phyloP scores from a whole-genome alignment of 441 rosid genomes.

The Eruca vesicaria region DNA sequence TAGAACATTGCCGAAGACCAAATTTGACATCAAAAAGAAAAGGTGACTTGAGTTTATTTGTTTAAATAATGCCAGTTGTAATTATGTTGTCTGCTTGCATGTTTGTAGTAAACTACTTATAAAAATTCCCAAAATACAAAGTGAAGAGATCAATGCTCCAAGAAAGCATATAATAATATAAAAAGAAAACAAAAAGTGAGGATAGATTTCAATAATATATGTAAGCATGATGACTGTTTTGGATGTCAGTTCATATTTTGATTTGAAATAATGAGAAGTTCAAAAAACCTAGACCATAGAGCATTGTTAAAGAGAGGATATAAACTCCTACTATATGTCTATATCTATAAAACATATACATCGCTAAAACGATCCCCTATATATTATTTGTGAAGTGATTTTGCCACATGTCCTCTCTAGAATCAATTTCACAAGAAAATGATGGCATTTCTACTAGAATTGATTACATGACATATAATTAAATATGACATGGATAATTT shows the following conservation, averaged over 20 bases:
- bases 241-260: constrained; percentile 1
- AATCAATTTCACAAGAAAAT: too few relatives aligned
- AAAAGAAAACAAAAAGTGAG: not conserved
- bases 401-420: too few relatives aligned
- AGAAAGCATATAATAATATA: not conserved
- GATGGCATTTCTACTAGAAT: too few relatives aligned
- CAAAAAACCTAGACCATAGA: not conserved
- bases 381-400: too few relatives aligned
- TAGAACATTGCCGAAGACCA: constrained; percentile 2
- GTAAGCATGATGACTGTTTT: constrained; percentile 14
- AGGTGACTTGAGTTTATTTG: not conserved
- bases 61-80: constrained; percentile 19
- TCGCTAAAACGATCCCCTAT: too few relatives aligned
- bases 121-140: constrained; percentile 10
- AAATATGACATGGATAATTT: too few relatives aligned
- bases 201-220: not conserved
- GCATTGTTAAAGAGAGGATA: not conserved
- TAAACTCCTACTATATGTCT: not conserved
- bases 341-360: not conserved
- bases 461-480: too few relatives aligned
- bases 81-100: constrained; percentile 36
- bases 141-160: constrained; percentile 19
- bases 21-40: constrained; percentile 17
- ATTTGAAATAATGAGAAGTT: constrained; percentile 15
- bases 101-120: constrained; percentile 25